Percentiles rank a stretch among this genome's conserved stretches.
These are phyloP conservation scores for Plasmodium blacklocki DNA, from an alignment of 169 alveolate genomes.

Conservation along the genomic window DNA sequence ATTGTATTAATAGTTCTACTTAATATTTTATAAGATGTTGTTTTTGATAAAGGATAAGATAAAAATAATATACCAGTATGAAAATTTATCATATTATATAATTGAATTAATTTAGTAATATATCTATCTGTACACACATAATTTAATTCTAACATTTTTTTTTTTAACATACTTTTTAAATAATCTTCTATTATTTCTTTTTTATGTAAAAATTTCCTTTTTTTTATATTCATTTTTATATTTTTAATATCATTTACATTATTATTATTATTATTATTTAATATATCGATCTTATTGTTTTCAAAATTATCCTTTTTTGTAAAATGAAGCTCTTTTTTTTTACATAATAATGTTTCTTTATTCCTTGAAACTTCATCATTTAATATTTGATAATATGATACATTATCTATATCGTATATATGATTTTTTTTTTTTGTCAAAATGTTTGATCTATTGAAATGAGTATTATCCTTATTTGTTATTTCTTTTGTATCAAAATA, in stretches of 20 bases:
- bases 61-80: conserved; percentile 69
- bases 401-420: background rate
- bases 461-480: background rate
- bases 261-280: background rate
- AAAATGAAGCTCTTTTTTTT: background rate
- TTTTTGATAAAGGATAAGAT: conserved; percentile 68
- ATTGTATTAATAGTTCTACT: conserved; percentile 69
- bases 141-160: conserved; percentile 69
- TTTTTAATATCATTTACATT: background rate
- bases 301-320: background rate
- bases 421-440: too few relatives aligned
- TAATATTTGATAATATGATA: background rate
- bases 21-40: conserved; percentile 64
- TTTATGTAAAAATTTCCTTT: conserved; percentile 30
- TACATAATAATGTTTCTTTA: background rate
- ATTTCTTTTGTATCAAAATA: background rate
- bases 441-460: background rate
- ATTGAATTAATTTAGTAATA: conserved; percentile 57
- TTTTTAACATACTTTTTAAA: conserved; percentile 50
- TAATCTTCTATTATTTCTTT: conserved; percentile 75
- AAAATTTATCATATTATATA: conserved; percentile 70
- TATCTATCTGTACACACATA: conserved; percentile 71
- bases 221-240: background rate
- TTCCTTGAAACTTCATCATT: background rate
- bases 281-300: background rate